These are phyloP conservation scores for Metarhizium brunneum DNA, from an alignment of 2,329 filamentous ascomycete genomes.

Conservation along the genomic window DNA sequence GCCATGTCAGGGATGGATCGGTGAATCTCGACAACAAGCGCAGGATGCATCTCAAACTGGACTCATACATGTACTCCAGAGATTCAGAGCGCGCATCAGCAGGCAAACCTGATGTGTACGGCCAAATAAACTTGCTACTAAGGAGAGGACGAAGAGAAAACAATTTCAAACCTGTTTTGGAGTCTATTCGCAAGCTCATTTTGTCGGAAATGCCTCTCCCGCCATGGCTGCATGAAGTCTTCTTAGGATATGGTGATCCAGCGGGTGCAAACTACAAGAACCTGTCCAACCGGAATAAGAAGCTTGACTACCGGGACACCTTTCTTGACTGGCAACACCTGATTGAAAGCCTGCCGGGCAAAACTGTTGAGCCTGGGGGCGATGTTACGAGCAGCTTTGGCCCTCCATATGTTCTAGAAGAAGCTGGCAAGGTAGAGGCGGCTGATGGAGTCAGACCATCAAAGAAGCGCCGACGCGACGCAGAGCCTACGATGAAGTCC, in stretches of 20 bases:
- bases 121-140: conserved; percentile 75
- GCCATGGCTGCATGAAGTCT: conserved; percentile 91
- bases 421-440: conserved; percentile 43
- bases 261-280: conserved; percentile 79
- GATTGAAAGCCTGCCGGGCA: conserved; percentile 80
- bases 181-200: conserved; percentile 81
- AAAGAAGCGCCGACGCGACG: conserved; percentile 81
- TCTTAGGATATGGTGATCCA: conserved; percentile 93
- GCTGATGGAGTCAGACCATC: conserved; percentile 49
- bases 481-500: conserved; percentile 54
- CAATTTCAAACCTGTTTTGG: conserved; percentile 90
- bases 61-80: conserved; percentile 65
- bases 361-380: conserved; percentile 70
- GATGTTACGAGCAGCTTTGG: conserved; percentile 65
- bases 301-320: conserved; percentile 85
- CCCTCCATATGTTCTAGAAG: conserved; percentile 80
- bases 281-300: conserved; percentile 66
- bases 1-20: conserved; percentile 53
- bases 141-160: conserved; percentile 83
- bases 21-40: conserved; percentile 57
- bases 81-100: conserved; percentile 59
- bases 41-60: conserved; percentile 71
- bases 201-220: conserved; percentile 80
- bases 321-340: conserved; percentile 95
- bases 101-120: conserved; percentile 73